Conservation (phyloP, 2,329 filamentous ascomycete species). For the Magnaporthales sp. region DNA sequence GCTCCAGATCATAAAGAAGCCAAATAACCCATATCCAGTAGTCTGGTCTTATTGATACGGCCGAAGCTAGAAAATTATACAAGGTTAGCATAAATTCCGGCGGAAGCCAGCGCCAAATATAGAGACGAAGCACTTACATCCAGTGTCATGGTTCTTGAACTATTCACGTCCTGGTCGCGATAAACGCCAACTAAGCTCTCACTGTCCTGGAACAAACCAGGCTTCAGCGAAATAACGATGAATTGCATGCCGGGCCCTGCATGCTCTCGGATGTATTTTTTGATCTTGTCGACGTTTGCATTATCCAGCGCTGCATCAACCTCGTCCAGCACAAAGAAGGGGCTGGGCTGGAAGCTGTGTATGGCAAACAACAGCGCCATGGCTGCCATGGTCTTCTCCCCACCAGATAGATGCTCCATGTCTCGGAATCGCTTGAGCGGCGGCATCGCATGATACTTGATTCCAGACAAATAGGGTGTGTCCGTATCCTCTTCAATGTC, state of each 20-base stretch:
- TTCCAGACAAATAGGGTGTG: slow-evolving; percentile 87
- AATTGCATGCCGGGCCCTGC: slow-evolving; percentile 98
- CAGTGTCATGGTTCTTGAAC: slow-evolving; percentile 80
- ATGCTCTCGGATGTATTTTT: slow-evolving; percentile 91
- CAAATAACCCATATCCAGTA: not conserved
- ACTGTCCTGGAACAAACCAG: slow-evolving; percentile 90
- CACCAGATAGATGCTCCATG: slow-evolving; percentile 96
- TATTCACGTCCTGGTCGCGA: slow-evolving; percentile 89
- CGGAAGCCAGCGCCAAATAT: not conserved
- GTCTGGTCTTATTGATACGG: slow-evolving; percentile 1
- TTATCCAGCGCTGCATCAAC: slow-evolving; percentile 98
- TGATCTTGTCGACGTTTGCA: slow-evolving; percentile 91
- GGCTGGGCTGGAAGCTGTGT: slow-evolving; percentile 88
- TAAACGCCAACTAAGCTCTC: slow-evolving; percentile 95
- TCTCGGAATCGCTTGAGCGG: slow-evolving; percentile 96
- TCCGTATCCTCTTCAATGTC: slow-evolving; percentile 93
- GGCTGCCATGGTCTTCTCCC: slow-evolving; percentile 98
- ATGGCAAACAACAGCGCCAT: slow-evolving; percentile 94
- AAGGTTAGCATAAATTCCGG: not conserved
- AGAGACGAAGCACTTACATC: slow-evolving; percentile 63
- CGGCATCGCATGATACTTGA: slow-evolving; percentile 99
- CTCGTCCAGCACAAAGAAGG: slow-evolving; percentile 97
- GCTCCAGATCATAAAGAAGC: not conserved
- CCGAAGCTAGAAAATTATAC: not conserved
- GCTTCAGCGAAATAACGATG: slow-evolving; percentile 95